Percentiles rank a stretch among this genome's conserved stretches.
Conservation (phyloP, 768 basidiomycete species). For the Agaricus blazei region DNA sequence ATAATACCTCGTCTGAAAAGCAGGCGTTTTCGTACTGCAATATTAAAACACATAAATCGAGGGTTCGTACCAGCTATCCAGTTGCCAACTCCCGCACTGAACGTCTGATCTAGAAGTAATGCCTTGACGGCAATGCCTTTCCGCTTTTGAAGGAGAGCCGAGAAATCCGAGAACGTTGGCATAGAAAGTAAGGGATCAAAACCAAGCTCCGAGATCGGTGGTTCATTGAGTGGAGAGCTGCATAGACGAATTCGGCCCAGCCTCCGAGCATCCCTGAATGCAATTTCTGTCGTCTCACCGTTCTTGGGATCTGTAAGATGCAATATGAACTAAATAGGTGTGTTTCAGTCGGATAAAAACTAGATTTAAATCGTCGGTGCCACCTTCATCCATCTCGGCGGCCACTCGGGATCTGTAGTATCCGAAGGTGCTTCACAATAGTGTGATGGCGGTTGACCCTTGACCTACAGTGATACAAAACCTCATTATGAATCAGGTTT, state of each 20-base stretch:
- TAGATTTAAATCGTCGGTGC: neutral
- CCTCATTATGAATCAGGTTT: neutral
- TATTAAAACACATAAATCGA: neutral
- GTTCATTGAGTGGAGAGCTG: constrained; percentile 49
- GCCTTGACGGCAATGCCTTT: constrained; percentile 61
- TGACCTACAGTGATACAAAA: constrained; percentile 27
- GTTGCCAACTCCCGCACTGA: constrained; percentile 79
- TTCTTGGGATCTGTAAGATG: constrained; percentile 41
- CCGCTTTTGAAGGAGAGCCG: constrained; percentile 41
- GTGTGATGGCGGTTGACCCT: constrained; percentile 40
- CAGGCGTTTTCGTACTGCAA: neutral
- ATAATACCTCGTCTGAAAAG: constrained; percentile 60
- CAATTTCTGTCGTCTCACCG: constrained; percentile 43
- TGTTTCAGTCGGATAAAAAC: neutral
- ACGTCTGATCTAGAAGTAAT: constrained; percentile 73
- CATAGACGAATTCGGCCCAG: constrained; percentile 67
- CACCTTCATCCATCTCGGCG: constrained; percentile 65
- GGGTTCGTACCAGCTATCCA: constrained; percentile 64
- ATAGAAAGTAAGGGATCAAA: constrained; percentile 75
- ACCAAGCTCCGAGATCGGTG: constrained; percentile 67
- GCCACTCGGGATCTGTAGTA: constrained; percentile 43
- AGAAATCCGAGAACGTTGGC: constrained; percentile 52
- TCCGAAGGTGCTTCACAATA: constrained; percentile 44
- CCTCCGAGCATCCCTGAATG: constrained; percentile 69
- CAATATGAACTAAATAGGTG: constrained; percentile 48